A percentile compares a stretch with the other conserved stretches of the same genome.
phyloP scores from a whole-genome alignment of 352 stramenopile species.

The Pythium vanterpoolii region DNA sequence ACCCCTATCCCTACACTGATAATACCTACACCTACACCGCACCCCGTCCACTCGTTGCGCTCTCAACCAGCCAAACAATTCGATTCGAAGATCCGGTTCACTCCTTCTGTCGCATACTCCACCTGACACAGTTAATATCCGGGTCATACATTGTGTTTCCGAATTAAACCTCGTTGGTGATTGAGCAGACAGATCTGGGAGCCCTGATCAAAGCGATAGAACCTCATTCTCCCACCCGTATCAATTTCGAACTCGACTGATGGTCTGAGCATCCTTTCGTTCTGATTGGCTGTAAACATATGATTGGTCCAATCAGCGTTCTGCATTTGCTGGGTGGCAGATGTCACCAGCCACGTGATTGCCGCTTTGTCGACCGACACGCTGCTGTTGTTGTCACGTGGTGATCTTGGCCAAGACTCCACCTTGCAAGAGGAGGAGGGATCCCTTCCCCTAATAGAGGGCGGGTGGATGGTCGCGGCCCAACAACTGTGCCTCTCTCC shows the following conservation, averaged over 20 bases:
- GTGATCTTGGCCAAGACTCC: neutral
- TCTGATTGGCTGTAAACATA: slow-evolving; percentile 10
- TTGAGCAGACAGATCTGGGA: neutral
- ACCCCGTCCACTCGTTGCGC: slow-evolving; percentile 7
- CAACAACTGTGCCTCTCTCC: slow-evolving; percentile 4
- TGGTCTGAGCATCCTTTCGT: neutral
- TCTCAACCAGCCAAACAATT: slow-evolving; percentile 22
- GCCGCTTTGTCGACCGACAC: neutral
- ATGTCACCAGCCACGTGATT: slow-evolving; percentile 13
- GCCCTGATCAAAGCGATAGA: neutral
- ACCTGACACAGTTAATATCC: neutral
- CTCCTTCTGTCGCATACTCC: slow-evolving; percentile 21
- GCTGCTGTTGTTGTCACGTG: slow-evolving; percentile 6
- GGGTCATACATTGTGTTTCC: slow-evolving; percentile 1
- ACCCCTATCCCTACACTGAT: slow-evolving; percentile 9
- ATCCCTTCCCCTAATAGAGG: slow-evolving; percentile 21
- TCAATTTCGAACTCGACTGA: neutral
- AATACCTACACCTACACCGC: slow-evolving; percentile 12
- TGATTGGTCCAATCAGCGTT: neutral
- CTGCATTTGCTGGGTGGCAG: slow-evolving; percentile 2
- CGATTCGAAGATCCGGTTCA: slow-evolving; percentile 20
- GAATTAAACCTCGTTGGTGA: slow-evolving; percentile 13
- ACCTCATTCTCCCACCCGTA: neutral
- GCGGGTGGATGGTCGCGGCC: slow-evolving; percentile 7
- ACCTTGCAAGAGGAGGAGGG: neutral